Evolutionary conservation across 2,329 filamentous ascomycete species (phyloP), one percentile per base, ranked within the genome.

Genomic region (Colletotrichum kahawae): DNA sequence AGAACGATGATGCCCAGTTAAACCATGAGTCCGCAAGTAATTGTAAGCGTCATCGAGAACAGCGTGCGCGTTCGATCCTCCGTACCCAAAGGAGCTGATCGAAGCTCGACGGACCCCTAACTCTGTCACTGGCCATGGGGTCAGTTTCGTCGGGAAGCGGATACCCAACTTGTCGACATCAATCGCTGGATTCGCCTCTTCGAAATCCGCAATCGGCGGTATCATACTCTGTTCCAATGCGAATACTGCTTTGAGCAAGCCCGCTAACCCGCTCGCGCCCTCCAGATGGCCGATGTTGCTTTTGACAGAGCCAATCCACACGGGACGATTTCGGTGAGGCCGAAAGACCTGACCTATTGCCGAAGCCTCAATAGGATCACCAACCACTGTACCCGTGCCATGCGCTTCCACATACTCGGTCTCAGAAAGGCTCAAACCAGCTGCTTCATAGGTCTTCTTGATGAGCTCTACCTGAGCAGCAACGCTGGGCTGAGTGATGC

Each of bases 331-430:
- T 10, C 87, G 84, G 18, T 74, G 72, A 0, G 79, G 70, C 76
- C 77, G 7, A 82, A 86, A 21, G 89, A 83, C 0, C 85, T 84
- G 67, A 85, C 82, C 0, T 86, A 86, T 29, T 89, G 83, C 9
- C 87, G 88, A 56, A 84, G 84, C 82, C 76, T 90, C 89, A 70
- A 86, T 84, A 77, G 84, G 84, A 75, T 91, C 89, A 7, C 91
- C 90, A 3, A 88, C 89, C 33, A 87, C 85, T 0, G 91, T 93
- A 3, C 91, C 91, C 0, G 91, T 93, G 6, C 91, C 91, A 76
- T 90, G 90, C 29, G 89, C 90, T 77, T 92, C 90, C 59, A 91
- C 87, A 66, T 88, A 92, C 1, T 81, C 85, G 0, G 89, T 91
- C 43, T 87, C 82, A 5, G 80, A 75, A 33, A 85, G 84, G 34